Conservation (phyloP, 202 grass and related monocot species). For the Cymbopogon flexuosus region DNA sequence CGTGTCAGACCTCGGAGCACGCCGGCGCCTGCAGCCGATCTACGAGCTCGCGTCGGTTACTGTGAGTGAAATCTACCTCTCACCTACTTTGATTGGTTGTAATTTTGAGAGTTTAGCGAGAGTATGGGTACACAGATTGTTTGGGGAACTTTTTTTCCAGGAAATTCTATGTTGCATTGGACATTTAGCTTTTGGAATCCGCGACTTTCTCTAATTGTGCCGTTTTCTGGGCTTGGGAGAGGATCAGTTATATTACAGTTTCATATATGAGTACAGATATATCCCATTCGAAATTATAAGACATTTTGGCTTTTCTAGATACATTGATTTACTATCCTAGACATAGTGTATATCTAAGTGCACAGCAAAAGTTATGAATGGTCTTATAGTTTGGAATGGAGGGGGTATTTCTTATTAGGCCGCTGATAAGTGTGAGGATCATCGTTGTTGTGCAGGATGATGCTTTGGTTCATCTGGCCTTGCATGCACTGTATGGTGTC, state of each 20-base stretch:
- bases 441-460: conserved; percentile 58
- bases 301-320: too few species aligned
- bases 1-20: conserved; percentile 7
- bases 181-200: conserved; percentile 11
- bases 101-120: not conserved
- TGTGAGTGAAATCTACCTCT: conserved; percentile 39
- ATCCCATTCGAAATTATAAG: too few species aligned
- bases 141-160: not conserved
- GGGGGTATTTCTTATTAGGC: not conserved
- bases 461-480: conserved; percentile 64
- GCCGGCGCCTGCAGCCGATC: conserved; percentile 37
- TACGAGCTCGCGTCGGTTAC: conserved; percentile 58
- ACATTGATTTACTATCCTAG: too few species aligned
- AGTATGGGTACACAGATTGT: not conserved
- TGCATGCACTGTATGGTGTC: conserved; percentile 70
- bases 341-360: too few species aligned
- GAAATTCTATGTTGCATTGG: not conserved
- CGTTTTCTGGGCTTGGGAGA: not conserved
- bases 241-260: not conserved
- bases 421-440: conserved; percentile 6
- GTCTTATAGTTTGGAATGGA: too few species aligned
- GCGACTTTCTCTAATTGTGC: not conserved
- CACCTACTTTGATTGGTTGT: not conserved
- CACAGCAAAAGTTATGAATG: too few species aligned
- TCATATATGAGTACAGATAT: not conserved